phyloP scores from a whole-genome alignment of 495 filamentous ascomycete species.

The Lophiotrema nucula region DNA sequence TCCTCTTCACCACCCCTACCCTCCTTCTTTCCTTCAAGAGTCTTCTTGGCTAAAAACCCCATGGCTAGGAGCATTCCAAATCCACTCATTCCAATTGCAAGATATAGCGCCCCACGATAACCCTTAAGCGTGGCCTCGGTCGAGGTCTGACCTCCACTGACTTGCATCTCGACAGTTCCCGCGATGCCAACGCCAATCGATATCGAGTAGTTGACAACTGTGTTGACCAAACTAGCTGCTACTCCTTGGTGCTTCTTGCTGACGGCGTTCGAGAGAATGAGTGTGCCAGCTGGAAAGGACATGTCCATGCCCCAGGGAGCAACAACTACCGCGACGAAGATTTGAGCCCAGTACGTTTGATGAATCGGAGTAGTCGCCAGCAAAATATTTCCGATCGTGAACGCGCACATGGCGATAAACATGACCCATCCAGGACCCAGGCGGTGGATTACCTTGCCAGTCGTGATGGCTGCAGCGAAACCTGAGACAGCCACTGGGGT shows the following conservation, averaged over 20 bases:
- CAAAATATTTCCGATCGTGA: constrained; percentile 45
- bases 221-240: constrained; percentile 62
- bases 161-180: constrained; percentile 58
- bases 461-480: constrained; percentile 44
- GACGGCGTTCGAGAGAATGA: constrained; percentile 60
- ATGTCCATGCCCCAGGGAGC: constrained; percentile 65
- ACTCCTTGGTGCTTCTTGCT: constrained; percentile 62
- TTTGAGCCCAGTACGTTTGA: constrained; percentile 60
- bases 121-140: constrained; percentile 49
- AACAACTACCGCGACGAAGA: constrained; percentile 56
- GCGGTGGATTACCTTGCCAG: constrained; percentile 45
- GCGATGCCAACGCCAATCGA: constrained; percentile 63
- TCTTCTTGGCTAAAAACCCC: too few relatives aligned
- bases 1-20: too few relatives aligned
- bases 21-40: too few relatives aligned
- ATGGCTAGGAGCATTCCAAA: constrained; percentile 46
- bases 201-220: constrained; percentile 66
- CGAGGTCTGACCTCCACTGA: constrained; percentile 46
- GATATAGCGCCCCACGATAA: constrained; percentile 57
- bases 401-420: constrained; percentile 48
- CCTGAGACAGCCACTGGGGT: constrained; percentile 44
- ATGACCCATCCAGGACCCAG: constrained; percentile 49
- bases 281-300: constrained; percentile 57
- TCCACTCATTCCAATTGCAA: constrained; percentile 54
- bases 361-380: constrained; percentile 47